Base-by-base conservation (phyloP, 2,329 filamentous ascomycete species). In the Aureobasidium leucospermi region DNA sequence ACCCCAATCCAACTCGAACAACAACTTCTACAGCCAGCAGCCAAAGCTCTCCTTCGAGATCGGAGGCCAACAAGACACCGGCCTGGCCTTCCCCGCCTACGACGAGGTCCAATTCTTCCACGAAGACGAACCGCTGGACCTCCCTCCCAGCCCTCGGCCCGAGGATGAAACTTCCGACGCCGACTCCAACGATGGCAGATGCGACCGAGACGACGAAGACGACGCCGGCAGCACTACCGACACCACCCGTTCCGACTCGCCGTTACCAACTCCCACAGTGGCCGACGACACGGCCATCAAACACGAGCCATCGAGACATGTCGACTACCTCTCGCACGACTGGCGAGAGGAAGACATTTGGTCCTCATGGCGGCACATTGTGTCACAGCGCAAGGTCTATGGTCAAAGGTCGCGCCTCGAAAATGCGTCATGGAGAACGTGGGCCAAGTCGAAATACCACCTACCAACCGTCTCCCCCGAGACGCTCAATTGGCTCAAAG, bases 291-390 rank as follows among this genome's bases (percentile, higher is more conserved):
- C 85, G 9, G 87, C 87, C 10, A 79, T 95, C 39, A 83, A 85
- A 63, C 80, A 79, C 36, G 84, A 88, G 67, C 90, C 90, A 1
- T 91, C 91, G 47, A 81, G 90, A 64, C 90, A 96, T 74, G 92
- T 96, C n/a, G 92, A 96, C 74, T 96, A 96, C 70, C 82, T 96
- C 48, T 96, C 92, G 16, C 89, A 97, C 70, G 85, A 93, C 63
- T 96, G 93, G 90, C 85, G 83, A 63, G 91, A 96, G 74, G 92
- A 97, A 73, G 93, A 99, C 73, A 95, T 97, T 29, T 97, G 92
- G 92, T 87, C 89, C 6, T 96, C 93, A 1, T 97, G 94, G 94
- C 86, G 91, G 70, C 94, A 96, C 70, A 90, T 97, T 66, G 85
- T 92, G 15, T 86, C 88, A 31, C 88, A 90, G 67, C 81, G 87